Percentiles rank a stretch among this genome's conserved stretches.
phyloP scores from a whole-genome alignment of 257 asterid genomes.

The Mentha longifolia region DNA sequence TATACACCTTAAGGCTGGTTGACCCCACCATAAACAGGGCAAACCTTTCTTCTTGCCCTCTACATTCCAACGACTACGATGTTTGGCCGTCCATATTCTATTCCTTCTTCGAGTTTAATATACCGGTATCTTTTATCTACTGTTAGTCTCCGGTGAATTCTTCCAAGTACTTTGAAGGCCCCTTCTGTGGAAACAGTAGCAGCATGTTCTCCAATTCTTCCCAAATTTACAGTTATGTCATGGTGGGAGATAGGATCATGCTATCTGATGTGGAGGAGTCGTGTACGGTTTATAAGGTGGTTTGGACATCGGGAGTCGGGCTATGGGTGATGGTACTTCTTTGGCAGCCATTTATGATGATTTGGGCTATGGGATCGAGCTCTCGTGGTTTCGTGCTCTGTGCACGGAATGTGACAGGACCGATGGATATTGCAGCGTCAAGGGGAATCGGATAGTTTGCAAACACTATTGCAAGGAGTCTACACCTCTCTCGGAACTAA shows the following conservation, averaged over 20 bases:
- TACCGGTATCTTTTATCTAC: slow-evolving; percentile 36
- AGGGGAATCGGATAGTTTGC: slow-evolving; percentile 45
- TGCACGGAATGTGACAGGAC: slow-evolving; percentile 54
- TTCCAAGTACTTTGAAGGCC: slow-evolving; percentile 35
- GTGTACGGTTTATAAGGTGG: slow-evolving; percentile 43
- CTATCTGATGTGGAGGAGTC: slow-evolving; percentile 51
- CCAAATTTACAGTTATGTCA: slow-evolving; percentile 38
- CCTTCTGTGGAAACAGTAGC: slow-evolving; percentile 51
- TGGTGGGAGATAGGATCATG: slow-evolving; percentile 11
- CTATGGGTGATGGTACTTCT: slow-evolving; percentile 35
- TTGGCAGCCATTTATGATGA: slow-evolving; percentile 43
- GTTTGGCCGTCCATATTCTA: slow-evolving; percentile 35
- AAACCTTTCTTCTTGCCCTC: slow-evolving; percentile 48
- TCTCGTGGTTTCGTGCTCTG: slow-evolving; percentile 46
- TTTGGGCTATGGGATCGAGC: slow-evolving; percentile 48
- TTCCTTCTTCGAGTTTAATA: slow-evolving; percentile 13
- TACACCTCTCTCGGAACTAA: slow-evolving; percentile 36
- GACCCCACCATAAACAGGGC: slow-evolving; percentile 42
- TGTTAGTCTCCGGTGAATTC: slow-evolving; percentile 41
- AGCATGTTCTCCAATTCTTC: slow-evolving; percentile 37
- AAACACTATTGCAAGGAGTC: slow-evolving; percentile 45
- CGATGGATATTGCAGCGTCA: slow-evolving; percentile 43
- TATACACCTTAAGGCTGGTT: slow-evolving; percentile 40
- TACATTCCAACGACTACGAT: slow-evolving; percentile 29
- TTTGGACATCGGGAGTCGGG: slow-evolving; percentile 18